Evolutionary conservation across 176 grass and related monocot genomes (phyloP).

Genomic region (Echinochloa phyllopogon): DNA sequence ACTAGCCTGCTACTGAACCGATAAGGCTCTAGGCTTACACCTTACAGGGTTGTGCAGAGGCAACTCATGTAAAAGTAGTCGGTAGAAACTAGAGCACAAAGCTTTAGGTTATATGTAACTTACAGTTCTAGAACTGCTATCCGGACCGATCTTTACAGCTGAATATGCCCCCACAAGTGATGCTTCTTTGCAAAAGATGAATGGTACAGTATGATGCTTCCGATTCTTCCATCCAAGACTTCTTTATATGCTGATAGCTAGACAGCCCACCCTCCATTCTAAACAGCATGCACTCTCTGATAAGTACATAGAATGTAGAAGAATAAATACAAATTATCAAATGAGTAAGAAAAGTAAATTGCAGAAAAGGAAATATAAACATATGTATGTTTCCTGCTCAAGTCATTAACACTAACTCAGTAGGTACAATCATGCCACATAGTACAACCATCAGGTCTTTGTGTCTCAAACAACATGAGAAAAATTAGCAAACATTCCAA

Average conservation of each 20-base stretch:
- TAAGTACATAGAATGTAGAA: constrained; percentile 36
- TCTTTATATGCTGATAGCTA: constrained; percentile 52
- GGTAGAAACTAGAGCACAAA: constrained; percentile 30
- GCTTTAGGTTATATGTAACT: constrained; percentile 47
- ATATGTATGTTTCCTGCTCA: neutral
- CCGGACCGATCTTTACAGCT: constrained; percentile 54
- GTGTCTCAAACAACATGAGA: constrained; percentile 25
- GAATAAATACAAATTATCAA: constrained; percentile 25
- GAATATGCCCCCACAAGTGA: constrained; percentile 62
- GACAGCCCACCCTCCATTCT: constrained; percentile 43
- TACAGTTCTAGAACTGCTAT: constrained; percentile 47
- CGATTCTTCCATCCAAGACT: constrained; percentile 24
- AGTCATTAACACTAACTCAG: constrained; percentile 26
- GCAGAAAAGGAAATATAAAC: constrained; percentile 1
- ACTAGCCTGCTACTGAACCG: constrained; percentile 18
- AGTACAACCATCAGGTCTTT: constrained; percentile 7
- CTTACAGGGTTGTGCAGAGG: constrained; percentile 25
- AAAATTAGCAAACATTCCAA: constrained; percentile 24
- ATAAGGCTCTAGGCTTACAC: constrained; percentile 24
- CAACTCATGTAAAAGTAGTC: constrained; percentile 12
- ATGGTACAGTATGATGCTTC: constrained; percentile 45
- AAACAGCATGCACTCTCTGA: constrained; percentile 32
- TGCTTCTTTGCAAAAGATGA: constrained; percentile 58
- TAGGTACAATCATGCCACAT: constrained; percentile 8
- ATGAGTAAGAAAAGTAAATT: constrained; percentile 16